These are phyloP conservation scores for Aspergillus alliaceus DNA, from an alignment of 2,329 filamentous ascomycete genomes.

Conservation along the genomic window DNA sequence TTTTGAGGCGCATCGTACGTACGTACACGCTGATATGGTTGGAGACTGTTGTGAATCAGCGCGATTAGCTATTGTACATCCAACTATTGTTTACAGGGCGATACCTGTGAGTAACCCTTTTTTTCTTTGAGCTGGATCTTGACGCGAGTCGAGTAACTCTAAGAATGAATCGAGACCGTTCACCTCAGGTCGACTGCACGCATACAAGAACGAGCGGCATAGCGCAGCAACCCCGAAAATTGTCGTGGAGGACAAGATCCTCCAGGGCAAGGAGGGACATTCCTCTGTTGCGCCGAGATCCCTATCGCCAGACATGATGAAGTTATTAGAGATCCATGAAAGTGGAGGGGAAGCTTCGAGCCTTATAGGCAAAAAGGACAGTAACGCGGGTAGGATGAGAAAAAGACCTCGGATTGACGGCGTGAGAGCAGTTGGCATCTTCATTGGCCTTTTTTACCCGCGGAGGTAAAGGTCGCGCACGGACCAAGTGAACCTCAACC, in stretches of 20 bases:
- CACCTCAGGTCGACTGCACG: slow-evolving; percentile 72
- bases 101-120: slow-evolving; percentile 81
- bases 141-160: slow-evolving; percentile 70
- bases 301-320: slow-evolving; percentile 32
- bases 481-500: slow-evolving; percentile 17
- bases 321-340: slow-evolving; percentile 26
- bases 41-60: slow-evolving; percentile 58
- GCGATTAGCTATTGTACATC: not conserved
- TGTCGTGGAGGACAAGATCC: slow-evolving; percentile 68
- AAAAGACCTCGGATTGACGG: slow-evolving; percentile 7
- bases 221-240: slow-evolving; percentile 73
- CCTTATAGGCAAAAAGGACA: slow-evolving; percentile 6
- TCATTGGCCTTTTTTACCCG: slow-evolving; percentile 21
- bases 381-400: not conserved
- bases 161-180: slow-evolving; percentile 75
- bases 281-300: slow-evolving; percentile 45
- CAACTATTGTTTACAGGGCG: slow-evolving; percentile 3
- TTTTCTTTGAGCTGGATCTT: slow-evolving; percentile 64
- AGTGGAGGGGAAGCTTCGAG: slow-evolving; percentile 5
- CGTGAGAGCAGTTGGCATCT: slow-evolving; percentile 13
- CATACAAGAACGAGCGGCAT: slow-evolving; percentile 72
- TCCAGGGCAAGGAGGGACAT: slow-evolving; percentile 57
- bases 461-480: slow-evolving; percentile 24
- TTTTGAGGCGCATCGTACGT: slow-evolving; percentile 28
- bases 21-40: slow-evolving; percentile 89